A percentile compares a stretch with the other conserved stretches of the same genome.
Evolutionary conservation across 495 filamentous ascomycete genomes (phyloP).

Genomic region (Rostrohypoxylon terebratum): DNA sequence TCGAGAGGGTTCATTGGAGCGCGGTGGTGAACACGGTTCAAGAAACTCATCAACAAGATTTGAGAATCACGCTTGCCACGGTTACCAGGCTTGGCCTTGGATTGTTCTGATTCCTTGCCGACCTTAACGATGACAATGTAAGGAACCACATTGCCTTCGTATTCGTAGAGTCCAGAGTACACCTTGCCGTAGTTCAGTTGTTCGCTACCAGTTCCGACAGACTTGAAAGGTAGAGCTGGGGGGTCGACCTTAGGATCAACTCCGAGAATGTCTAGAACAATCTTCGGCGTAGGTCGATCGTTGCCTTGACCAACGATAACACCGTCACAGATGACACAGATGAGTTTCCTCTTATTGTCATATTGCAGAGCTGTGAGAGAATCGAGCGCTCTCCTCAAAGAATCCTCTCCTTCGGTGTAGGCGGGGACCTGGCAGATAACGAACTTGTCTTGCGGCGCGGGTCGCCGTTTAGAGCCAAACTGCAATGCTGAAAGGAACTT

Average conservation of each 20-base stretch:
- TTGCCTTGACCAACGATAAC: conserved; percentile 98
- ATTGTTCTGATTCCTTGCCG: conserved; percentile 94
- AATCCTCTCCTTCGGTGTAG: conserved; percentile 97
- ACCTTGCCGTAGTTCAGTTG: conserved; percentile 99
- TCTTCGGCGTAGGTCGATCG: conserved; percentile 95
- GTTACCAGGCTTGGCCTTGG: conserved; percentile 93
- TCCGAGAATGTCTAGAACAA: conserved; percentile 95
- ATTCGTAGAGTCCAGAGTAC: conserved; percentile 98
- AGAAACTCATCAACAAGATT: conserved; percentile 84
- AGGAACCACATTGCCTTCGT: conserved; percentile 95
- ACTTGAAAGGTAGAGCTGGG: conserved; percentile 90
- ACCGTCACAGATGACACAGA: conserved; percentile 93
- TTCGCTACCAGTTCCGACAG: conserved; percentile 87
- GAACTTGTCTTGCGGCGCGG: conserved; percentile 94
- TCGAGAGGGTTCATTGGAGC: conserved; percentile 94
- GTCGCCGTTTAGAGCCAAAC: conserved; percentile 90
- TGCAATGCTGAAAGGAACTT: conserved; percentile 97
- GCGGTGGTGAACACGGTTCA: conserved; percentile 97
- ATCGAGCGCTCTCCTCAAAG: conserved; percentile 89
- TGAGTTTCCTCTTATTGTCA: conserved; percentile 96
- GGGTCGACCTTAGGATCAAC: conserved; percentile 98
- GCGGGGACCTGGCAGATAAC: conserved; percentile 98
- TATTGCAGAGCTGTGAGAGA: conserved; percentile 94
- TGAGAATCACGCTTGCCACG: conserved; percentile 98
- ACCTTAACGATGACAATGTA: conserved; percentile 97